phyloP scores from a whole-genome alignment of 164 flowering plant species.

The Tetracentron sinense region DNA sequence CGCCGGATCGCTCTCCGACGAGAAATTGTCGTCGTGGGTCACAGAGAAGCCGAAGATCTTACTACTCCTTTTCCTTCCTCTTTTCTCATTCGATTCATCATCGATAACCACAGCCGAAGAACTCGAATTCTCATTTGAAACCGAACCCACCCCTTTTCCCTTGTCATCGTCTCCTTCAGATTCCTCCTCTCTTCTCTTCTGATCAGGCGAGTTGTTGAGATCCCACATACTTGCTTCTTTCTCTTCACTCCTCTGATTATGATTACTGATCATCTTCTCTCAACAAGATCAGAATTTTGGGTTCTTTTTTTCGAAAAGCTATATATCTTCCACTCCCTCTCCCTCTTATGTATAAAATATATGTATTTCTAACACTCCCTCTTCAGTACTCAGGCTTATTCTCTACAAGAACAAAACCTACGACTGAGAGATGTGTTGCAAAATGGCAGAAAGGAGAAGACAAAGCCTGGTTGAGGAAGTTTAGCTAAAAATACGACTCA shows the following conservation, averaged over 20 bases:
- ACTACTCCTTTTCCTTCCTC: conserved; percentile 25
- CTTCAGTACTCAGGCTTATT: conserved; percentile 10
- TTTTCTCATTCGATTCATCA: conserved; percentile 58
- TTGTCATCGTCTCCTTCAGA: conserved; percentile 42
- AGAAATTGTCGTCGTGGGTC: too few species aligned
- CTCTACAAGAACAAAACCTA: conserved; percentile 32
- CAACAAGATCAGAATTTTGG: not conserved
- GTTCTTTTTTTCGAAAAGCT: not conserved
- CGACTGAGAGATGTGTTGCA: conserved; percentile 19
- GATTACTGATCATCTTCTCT: too few species aligned
- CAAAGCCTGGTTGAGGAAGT: conserved; percentile 29
- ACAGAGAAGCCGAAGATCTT: too few species aligned
- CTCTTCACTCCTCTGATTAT: too few species aligned
- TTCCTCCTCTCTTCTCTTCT: conserved; percentile 28
- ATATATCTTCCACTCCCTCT: not conserved
- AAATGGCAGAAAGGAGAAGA: conserved; percentile 22
- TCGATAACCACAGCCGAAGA: conserved; percentile 62
- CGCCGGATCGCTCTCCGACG: too few species aligned
- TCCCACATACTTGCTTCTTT: conserved; percentile 68
- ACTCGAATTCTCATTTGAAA: conserved; percentile 54
- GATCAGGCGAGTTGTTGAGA: conserved; percentile 74
- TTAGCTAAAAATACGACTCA: conserved; percentile 27
- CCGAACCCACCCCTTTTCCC: conserved; percentile 52
- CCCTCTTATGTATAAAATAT: too few species aligned
- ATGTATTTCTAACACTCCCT: too few species aligned